Conservation (phyloP, 306 rosid species). For the Elaeagnus macrophylla region DNA sequence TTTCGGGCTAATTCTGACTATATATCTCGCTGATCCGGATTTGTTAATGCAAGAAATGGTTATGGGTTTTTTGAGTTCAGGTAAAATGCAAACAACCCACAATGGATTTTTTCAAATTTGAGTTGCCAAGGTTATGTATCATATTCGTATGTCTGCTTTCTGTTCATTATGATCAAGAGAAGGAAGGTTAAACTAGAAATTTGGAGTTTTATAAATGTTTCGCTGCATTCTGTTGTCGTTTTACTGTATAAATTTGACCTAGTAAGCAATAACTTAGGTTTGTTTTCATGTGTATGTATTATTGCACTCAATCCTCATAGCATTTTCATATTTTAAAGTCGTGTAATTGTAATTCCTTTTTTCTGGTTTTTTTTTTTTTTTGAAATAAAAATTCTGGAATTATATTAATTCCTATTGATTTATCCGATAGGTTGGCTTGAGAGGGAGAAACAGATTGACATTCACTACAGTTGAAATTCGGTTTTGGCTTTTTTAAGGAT, state of each 20-base stretch:
- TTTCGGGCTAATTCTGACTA: conserved; percentile 15
- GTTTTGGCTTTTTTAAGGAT: conserved; percentile 16
- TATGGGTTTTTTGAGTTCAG: conserved; percentile 34
- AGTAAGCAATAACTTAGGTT: too few relatives aligned
- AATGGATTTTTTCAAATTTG: conserved; percentile 30
- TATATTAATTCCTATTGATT: too few relatives aligned
- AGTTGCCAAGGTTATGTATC: conserved; percentile 4
- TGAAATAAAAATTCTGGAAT: too few relatives aligned
- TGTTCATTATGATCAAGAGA: conserved; percentile 16
- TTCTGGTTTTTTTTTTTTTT: conserved; percentile 9
- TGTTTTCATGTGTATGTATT: too few relatives aligned
- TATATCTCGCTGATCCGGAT: conserved; percentile 37
- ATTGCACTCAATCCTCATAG: too few relatives aligned
- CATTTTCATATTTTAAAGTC: too few relatives aligned
- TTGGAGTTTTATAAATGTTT: background rate
- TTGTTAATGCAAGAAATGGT: conserved; percentile 26
- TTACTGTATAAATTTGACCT: too few relatives aligned
- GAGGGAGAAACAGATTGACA: too few relatives aligned
- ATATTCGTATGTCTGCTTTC: conserved; percentile 5
- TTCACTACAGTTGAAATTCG: conserved; percentile 13
- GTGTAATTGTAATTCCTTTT: too few relatives aligned
- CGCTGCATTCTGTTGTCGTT: too few relatives aligned
- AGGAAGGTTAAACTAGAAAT: background rate
- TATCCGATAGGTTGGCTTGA: too few relatives aligned
- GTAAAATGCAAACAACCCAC: conserved; percentile 35